These are phyloP conservation scores for Cryptosporidium baileyi DNA, from an alignment of 169 alveolate genomes.

Conservation along the genomic window DNA sequence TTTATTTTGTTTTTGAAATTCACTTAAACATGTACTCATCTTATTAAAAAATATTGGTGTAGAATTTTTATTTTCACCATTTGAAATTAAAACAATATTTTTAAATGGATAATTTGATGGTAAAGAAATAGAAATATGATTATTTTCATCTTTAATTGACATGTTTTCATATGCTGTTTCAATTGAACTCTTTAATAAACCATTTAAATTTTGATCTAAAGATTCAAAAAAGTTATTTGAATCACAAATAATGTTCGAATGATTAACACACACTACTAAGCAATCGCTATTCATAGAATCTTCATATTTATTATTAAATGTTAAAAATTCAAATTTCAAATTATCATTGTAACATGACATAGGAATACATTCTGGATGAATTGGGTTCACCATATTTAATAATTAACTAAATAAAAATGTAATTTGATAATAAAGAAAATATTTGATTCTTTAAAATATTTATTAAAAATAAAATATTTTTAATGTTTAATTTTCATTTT, in stretches of 20 bases:
- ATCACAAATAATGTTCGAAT: background rate
- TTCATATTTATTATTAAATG: background rate
- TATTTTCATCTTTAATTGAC: background rate
- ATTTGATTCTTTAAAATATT: too few relatives aligned
- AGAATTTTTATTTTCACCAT: background rate
- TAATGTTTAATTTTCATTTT: too few relatives aligned
- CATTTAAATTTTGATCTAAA: slow-evolving; percentile 8
- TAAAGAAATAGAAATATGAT: background rate
- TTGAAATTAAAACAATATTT: background rate
- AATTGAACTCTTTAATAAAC: background rate
- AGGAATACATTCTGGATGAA: slow-evolving; percentile 44
- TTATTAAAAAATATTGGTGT: slow-evolving; percentile 4
- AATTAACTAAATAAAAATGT: too few relatives aligned
- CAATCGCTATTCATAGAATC: slow-evolving; percentile 5
- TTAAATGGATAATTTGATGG: slow-evolving; percentile 26
- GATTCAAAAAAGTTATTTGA: background rate
- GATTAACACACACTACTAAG: slow-evolving; percentile 2
- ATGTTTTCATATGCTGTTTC: background rate
- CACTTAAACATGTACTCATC: background rate
- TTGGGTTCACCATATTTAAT: slow-evolving; percentile 57
- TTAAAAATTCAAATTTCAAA: slow-evolving; percentile 22
- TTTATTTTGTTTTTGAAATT: slow-evolving; percentile 6
- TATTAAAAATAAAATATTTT: too few relatives aligned
- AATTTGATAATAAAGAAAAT: too few relatives aligned
- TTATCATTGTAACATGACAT: slow-evolving; percentile 28